phyloP scores from a whole-genome alignment of 805 yeast species.

The Sugiyamaella marilandica region DNA sequence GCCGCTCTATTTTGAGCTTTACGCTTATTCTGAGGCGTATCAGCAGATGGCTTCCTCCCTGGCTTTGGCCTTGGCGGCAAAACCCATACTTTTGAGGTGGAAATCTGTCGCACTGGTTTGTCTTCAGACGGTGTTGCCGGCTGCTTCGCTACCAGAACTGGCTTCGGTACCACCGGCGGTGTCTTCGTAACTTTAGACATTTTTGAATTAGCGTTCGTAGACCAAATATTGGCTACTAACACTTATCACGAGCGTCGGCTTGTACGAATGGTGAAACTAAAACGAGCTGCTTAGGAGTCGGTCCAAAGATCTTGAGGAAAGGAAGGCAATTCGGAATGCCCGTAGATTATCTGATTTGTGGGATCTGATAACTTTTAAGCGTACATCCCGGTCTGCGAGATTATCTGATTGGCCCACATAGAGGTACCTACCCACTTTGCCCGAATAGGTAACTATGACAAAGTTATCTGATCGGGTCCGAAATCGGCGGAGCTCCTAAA shows the following conservation, averaged over 20 bases:
- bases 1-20: slow-evolving; percentile 95
- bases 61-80: slow-evolving; percentile 78
- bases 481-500: background rate
- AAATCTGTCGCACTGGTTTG: slow-evolving; percentile 6
- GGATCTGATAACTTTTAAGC: slow-evolving; percentile 9
- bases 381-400: slow-evolving; percentile 2
- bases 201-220: background rate
- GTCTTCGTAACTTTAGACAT: background rate
- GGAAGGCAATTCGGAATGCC: background rate
- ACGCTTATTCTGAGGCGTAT: slow-evolving; percentile 77
- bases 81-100: slow-evolving; percentile 75
- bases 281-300: background rate
- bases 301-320: background rate
- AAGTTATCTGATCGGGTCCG: slow-evolving; percentile 7
- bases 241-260: background rate
- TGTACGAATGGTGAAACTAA: background rate
- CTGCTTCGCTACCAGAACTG: slow-evolving; percentile 1
- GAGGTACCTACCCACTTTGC: background rate
- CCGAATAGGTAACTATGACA: background rate
- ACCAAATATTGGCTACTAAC: background rate
- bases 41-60: slow-evolving; percentile 57
- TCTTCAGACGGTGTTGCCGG: background rate
- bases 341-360: slow-evolving; percentile 7
- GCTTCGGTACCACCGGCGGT: slow-evolving; percentile 3
- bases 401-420: slow-evolving; percentile 2